A percentile compares a stretch with the other conserved stretches of the same genome.
Evolutionary conservation across 2,329 filamentous ascomycete species (phyloP).

Genomic region (Diaporthe humulicola): DNA sequence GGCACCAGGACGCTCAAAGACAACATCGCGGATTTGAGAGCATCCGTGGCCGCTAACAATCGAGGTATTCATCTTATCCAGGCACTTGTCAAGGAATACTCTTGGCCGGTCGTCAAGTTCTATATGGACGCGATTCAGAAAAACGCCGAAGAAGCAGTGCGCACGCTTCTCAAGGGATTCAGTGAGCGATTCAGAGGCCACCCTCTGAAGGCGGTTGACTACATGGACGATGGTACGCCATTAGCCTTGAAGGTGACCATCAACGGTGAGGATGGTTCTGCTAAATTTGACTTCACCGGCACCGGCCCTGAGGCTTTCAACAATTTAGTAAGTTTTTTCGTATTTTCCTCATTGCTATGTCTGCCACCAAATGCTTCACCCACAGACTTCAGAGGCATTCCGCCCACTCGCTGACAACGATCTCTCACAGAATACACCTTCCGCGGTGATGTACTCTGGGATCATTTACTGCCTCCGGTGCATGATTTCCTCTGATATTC

Average conservation of each 20-base stretch:
- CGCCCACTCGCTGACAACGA: neutral
- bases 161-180: conserved; percentile 77
- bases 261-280: conserved; percentile 80
- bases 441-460: conserved; percentile 52
- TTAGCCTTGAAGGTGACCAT: conserved; percentile 71
- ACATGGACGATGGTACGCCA: conserved; percentile 82
- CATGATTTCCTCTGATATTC: conserved; percentile 48
- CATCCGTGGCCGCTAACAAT: conserved; percentile 84
- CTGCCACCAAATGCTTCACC: conserved; percentile 68
- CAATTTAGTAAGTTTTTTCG: conserved; percentile 55
- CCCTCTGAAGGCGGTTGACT: conserved; percentile 78
- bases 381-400: neutral
- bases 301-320: conserved; percentile 79
- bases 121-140: conserved; percentile 84
- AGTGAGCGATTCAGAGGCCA: conserved; percentile 74
- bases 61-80: conserved; percentile 82
- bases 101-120: conserved; percentile 78
- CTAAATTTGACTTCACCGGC: conserved; percentile 78
- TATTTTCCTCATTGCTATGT: neutral
- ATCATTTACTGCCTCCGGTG: conserved; percentile 49
- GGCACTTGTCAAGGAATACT: conserved; percentile 79
- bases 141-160: conserved; percentile 80
- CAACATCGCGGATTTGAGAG: conserved; percentile 85
- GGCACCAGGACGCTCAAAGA: conserved; percentile 83
- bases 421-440: conserved; percentile 53